These are phyloP conservation scores for Claviceps citrina DNA, from an alignment of 2,329 filamentous ascomycete genomes.

Conservation along the genomic window DNA sequence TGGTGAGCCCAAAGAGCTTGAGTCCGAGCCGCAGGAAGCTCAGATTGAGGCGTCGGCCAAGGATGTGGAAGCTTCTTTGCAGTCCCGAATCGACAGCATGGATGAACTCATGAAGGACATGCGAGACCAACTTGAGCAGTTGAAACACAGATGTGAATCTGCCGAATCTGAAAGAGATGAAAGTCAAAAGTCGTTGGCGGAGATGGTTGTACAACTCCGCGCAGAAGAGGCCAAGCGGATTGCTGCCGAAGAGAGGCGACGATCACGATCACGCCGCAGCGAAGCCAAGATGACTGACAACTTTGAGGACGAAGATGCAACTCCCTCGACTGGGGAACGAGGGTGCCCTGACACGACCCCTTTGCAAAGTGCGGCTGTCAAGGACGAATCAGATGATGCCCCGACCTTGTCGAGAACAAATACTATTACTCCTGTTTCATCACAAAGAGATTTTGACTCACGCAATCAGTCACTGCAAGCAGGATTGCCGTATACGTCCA, in stretches of 20 bases:
- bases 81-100: slow-evolving; percentile 61
- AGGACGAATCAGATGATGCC: slow-evolving; percentile 22
- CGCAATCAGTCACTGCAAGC: slow-evolving; percentile 31
- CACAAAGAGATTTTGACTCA: slow-evolving; percentile 23
- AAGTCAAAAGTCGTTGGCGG: slow-evolving; percentile 59
- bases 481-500: slow-evolving; percentile 61
- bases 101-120: slow-evolving; percentile 67
- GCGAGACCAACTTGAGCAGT: slow-evolving; percentile 64
- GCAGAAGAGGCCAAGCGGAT: slow-evolving; percentile 41
- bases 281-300: slow-evolving; percentile 5
- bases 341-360: neutral
- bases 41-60: slow-evolving; percentile 4
- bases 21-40: neutral
- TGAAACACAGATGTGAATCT: slow-evolving; percentile 60
- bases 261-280: slow-evolving; percentile 19
- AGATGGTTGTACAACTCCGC: slow-evolving; percentile 77
- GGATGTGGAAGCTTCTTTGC: slow-evolving; percentile 23
- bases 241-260: slow-evolving; percentile 26
- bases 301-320: neutral
- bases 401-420: slow-evolving; percentile 32
- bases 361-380: slow-evolving; percentile 10
- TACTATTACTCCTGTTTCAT: slow-evolving; percentile 31
- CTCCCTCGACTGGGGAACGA: neutral
- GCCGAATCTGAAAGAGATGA: slow-evolving; percentile 65
- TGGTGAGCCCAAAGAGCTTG: neutral